Evolutionary conservation across 768 basidiomycete species (phyloP).

Genomic region (Chalciporus piperatus): DNA sequence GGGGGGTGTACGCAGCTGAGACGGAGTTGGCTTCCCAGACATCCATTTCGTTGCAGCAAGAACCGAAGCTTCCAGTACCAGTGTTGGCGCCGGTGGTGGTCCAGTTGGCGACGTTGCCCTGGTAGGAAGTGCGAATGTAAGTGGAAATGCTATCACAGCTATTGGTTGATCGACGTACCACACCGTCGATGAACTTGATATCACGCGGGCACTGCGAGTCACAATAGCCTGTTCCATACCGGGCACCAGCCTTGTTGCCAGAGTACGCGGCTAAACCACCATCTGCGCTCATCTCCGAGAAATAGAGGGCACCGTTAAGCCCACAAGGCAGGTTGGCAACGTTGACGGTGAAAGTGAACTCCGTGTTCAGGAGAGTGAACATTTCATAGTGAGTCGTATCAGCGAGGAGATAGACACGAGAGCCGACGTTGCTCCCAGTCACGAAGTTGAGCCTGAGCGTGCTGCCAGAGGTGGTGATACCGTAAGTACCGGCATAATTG

Average conservation of each 20-base stretch:
- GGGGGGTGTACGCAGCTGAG: conserved; percentile 52
- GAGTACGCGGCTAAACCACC: conserved; percentile 49
- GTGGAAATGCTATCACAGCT: no score
- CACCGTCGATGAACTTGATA: conserved; percentile 59
- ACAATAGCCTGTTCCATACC: conserved; percentile 66
- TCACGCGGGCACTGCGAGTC: conserved; percentile 60
- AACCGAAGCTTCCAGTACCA: conserved; percentile 43
- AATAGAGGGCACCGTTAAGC: conserved; percentile 62
- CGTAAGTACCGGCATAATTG: conserved; percentile 50
- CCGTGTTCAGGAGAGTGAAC: conserved; percentile 54
- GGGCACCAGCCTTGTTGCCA: conserved; percentile 57
- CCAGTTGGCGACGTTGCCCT: no score
- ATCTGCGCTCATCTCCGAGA: conserved; percentile 57
- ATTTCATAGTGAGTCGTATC: conserved; percentile 41
- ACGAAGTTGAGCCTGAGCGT: conserved; percentile 49
- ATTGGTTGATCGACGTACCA: conserved; percentile 26
- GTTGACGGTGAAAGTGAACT: conserved; percentile 62
- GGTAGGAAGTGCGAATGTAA: no score
- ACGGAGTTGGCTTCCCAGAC: conserved; percentile 57
- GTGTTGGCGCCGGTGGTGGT: conserved; percentile 33
- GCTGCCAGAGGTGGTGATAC: conserved; percentile 47
- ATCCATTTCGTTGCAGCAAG: conserved; percentile 62
- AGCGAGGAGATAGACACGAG: conserved; percentile 49
- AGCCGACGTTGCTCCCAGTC: conserved; percentile 31
- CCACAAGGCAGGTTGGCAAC: conserved; percentile 56